Base-by-base conservation (phyloP, 2,329 filamentous ascomycete species). In the Cercospora zeae-maydis region DNA sequence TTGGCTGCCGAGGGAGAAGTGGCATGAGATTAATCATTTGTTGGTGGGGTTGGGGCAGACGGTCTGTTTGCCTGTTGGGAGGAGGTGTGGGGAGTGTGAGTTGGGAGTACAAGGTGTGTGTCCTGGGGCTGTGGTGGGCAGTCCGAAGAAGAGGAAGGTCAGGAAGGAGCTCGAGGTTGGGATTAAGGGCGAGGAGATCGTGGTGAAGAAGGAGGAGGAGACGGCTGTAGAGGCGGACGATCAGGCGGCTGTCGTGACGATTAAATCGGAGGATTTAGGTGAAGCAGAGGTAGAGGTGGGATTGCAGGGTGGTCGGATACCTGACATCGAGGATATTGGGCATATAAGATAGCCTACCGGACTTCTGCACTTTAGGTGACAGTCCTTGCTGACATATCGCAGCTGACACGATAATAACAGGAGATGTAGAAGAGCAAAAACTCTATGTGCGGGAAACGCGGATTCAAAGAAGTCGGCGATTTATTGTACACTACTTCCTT, bases 21-120 rank as follows among this genome's bases (percentile, higher is more conserved):
- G 93, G 93, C 89, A 91, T 76, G 91, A 96, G 77, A 96, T 97
- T 75, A 97, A 97, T 76, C 87, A 88, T 78, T 78, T 96, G 75
- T 82, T 97, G 39, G 93, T 97, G 33, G 93, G 93, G 0, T 82
- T 96, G 65, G 93, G 93, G 0, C 93, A 97, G 82, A 91, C 87
- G 0, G 86, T 95, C 21, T 97, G 93, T 74, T 79, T 92, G 66
- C 92, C 92, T 0, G 85, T 93, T 1, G 91, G 90, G 0, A 82
- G 88, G 66, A 86, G 84, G 69, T 99, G 95, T 77, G 92, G 91
- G 16, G 88, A 95, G 54, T 99, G 95, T 78, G 89, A 90, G 67
- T 78, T 98, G 54, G 91, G 91, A 0, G 79, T 89, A 19, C 82
- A 82, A 33, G 91, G 91, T 3, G 76, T 98, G 63, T 99, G 95